A percentile compares a stretch with the other conserved stretches of the same genome.
Evolutionary conservation across 805 yeast genomes (phyloP).

Genomic region (Pichia manshurica): DNA sequence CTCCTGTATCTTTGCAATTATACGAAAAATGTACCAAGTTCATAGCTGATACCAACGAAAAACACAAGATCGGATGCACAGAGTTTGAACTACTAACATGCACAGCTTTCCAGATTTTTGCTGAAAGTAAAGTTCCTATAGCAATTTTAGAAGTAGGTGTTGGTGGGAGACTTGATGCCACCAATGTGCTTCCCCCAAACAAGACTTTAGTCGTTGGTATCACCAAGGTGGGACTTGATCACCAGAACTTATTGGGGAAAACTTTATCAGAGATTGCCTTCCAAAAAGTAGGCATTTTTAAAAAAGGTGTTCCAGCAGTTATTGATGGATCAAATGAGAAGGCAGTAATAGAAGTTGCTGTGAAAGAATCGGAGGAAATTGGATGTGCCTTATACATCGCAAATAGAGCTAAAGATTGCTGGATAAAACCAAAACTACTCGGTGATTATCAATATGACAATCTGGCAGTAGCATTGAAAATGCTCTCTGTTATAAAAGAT

Average conservation of each 20-base stretch:
- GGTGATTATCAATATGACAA: conserved; percentile 74
- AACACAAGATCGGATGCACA: conserved; percentile 56
- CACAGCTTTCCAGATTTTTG: conserved; percentile 75
- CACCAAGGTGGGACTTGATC: conserved; percentile 84
- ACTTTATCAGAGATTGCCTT: conserved; percentile 59
- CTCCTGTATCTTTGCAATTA: conserved; percentile 41
- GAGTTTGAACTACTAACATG: conserved; percentile 87
- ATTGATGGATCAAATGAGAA: conserved; percentile 63
- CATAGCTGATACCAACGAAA: conserved; percentile 38
- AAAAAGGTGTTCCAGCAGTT: conserved; percentile 52
- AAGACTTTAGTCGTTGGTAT: conserved; percentile 60
- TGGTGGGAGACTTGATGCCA: conserved; percentile 87
- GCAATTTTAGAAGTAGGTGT: conserved; percentile 93
- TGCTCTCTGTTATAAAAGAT: conserved; percentile 36
- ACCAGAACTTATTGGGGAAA: conserved; percentile 68
- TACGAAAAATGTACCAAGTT: conserved; percentile 41
- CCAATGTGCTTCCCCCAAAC: conserved; percentile 55
- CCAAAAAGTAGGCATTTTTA: conserved; percentile 86
- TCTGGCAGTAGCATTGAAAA: conserved; percentile 58
- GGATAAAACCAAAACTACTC: conserved; percentile 44
- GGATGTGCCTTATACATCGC: conserved; percentile 27
- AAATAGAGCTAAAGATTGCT: not conserved
- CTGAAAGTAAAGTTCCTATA: conserved; percentile 49
- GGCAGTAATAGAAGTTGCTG: conserved; percentile 45
- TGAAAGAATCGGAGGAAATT: conserved; percentile 29